These are phyloP conservation scores for Vachellia collinsii DNA, from an alignment of 306 rosid genomes.

Conservation along the genomic window DNA sequence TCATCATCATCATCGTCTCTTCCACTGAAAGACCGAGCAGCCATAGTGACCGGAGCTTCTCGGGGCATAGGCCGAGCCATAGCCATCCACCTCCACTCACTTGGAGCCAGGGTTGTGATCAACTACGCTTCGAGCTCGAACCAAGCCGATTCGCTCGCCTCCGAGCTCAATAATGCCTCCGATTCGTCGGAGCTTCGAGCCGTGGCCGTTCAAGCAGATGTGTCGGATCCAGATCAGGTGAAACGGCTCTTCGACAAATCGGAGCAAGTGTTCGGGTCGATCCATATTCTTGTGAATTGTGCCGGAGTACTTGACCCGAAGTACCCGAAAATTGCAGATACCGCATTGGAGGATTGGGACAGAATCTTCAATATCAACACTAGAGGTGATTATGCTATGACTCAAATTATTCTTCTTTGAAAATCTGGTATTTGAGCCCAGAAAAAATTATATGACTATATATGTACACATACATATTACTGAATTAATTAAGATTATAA, in stretches of 20 bases:
- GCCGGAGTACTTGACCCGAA: conserved; percentile 55
- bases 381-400: conserved; percentile 22
- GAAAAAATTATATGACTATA: too few relatives aligned
- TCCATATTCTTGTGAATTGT: conserved; percentile 46
- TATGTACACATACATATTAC: too few relatives aligned
- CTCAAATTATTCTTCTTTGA: not conserved
- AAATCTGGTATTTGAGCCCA: not conserved
- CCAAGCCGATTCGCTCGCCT: conserved; percentile 46
- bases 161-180: conserved; percentile 41
- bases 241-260: conserved; percentile 47
- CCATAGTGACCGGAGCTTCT: conserved; percentile 57
- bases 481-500: too few relatives aligned
- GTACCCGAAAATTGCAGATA: conserved; percentile 43
- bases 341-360: conserved; percentile 48
- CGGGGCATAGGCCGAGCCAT: conserved; percentile 61
- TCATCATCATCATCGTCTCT: conserved; percentile 1
- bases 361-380: conserved; percentile 47
- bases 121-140: conserved; percentile 45
- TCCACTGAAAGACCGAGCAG: conserved; percentile 47
- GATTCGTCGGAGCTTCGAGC: conserved; percentile 30
- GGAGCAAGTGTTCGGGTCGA: conserved; percentile 38
- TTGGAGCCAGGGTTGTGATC: conserved; percentile 51
- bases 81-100: conserved; percentile 56
- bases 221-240: conserved; percentile 51
- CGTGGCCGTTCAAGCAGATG: conserved; percentile 43